Conservation (phyloP, 345 rosid genomes). For the Citrus glauca region DNA sequence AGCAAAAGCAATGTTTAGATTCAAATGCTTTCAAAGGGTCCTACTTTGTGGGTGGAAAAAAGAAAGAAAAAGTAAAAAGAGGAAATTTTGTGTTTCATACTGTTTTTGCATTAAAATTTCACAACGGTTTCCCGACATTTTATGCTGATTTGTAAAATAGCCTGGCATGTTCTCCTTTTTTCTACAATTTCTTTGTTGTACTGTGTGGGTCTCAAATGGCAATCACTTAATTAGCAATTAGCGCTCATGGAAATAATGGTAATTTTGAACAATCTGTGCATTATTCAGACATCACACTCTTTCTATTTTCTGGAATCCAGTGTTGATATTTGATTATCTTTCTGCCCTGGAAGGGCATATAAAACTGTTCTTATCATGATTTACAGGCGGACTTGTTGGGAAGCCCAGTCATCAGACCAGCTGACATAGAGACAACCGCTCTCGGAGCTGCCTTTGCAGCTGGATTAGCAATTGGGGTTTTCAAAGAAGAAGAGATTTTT, state of each 20-base stretch:
- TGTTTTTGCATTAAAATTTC: not conserved
- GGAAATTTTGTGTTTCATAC: not conserved
- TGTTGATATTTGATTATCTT: not conserved
- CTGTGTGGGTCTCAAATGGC: not conserved
- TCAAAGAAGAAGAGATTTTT: slow-evolving; percentile 72
- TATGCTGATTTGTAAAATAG: not conserved
- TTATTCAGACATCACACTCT: not conserved
- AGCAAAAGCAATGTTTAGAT: not conserved
- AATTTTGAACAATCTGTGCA: not conserved
- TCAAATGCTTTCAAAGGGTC: too few relatives aligned
- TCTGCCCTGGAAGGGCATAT: not conserved
- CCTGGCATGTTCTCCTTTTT: not conserved
- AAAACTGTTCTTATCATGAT: not conserved
- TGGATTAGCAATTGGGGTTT: slow-evolving; percentile 81
- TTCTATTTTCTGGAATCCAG: not conserved
- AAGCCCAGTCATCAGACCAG: slow-evolving; percentile 85
- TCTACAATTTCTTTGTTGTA: too few relatives aligned
- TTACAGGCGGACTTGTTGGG: slow-evolving; percentile 87
- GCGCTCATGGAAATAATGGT: not conserved
- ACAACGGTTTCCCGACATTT: not conserved
- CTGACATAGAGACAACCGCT: slow-evolving; percentile 87
- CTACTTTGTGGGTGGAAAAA: not conserved
- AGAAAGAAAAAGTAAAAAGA: not conserved
- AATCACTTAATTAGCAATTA: not conserved
- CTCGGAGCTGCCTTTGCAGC: slow-evolving; percentile 98